Evolutionary conservation across 177 flowering plant genomes (phyloP), one percentile per base, ranked within the genome.

Genomic region (Vitis hybrid): DNA sequence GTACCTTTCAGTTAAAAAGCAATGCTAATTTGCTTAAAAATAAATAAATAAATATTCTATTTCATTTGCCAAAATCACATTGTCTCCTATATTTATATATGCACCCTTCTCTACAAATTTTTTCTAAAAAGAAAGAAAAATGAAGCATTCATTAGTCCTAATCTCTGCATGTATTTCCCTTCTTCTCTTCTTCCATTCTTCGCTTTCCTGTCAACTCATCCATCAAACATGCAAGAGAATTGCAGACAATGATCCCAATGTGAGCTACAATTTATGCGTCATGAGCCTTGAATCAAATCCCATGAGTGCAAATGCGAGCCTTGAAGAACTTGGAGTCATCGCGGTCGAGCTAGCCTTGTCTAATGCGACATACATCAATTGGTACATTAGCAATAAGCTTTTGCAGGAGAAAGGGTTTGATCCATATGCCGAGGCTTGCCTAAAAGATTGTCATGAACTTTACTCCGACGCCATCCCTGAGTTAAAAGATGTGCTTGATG

Each of bases 391-490:
- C 8, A 7, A 38, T 4, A 59, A 67, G 31, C 75, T 81, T 51
- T 17, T 77, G 68, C 61, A 68, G 58, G 28, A 50, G 59, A 67
- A 20, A 57, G 56, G 10, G 1, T 51, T 65, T 18, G 75, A 74
- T 24, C 59, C 20, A 1, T 62, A 11, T 11, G 61, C 47, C 0
- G 71, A 55, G 65, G 50, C 13, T 11, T 65, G 70, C 31, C 68
- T 85, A 62, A 3, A 67, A n/a, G 83, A 77, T 61, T 85, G 88
- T 69, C 69, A 59, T 1, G 74, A 78, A 3, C 79, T 83, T 52
- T 85, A 80, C 57, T 61, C 68, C 1, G 82, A 80, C 4, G 83
- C 85, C 2, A 19, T 76, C 0, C 51, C 74, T 5, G 47, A 75
- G 0, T 54, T 82, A 1, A 52, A 64, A 44, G 73, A 76, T 1